phyloP scores from a whole-genome alignment of 352 stramenopile genomes.

The Pythium insidiosum region DNA sequence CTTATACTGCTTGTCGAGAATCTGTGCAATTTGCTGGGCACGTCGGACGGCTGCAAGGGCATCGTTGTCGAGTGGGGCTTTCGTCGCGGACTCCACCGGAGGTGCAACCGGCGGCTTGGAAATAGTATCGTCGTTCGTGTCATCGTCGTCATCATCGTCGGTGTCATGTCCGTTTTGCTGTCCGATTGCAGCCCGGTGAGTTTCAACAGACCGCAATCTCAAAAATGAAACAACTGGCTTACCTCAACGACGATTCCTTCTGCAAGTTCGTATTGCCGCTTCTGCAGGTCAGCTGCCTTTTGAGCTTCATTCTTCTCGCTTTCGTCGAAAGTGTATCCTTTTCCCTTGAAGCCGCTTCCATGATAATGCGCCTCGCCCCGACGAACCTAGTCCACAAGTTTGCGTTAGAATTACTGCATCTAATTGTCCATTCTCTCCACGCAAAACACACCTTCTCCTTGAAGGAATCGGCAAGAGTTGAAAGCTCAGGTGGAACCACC shows the following conservation, averaged over 20 bases:
- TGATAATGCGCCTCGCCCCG: constrained; percentile 94
- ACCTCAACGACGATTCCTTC: constrained; percentile 77
- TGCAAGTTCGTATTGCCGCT: constrained; percentile 84
- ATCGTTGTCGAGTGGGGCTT: constrained; percentile 33
- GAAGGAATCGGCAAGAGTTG: constrained; percentile 90
- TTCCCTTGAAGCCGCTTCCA: constrained; percentile 95
- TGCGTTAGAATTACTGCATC: too few species aligned
- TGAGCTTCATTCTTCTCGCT: constrained; percentile 96
- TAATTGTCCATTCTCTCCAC: too few species aligned
- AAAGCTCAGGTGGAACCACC: constrained; percentile 77
- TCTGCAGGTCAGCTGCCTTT: constrained; percentile 88
- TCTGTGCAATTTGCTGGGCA: constrained; percentile 81
- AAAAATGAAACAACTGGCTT: constrained; percentile 5
- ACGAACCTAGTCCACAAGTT: not conserved
- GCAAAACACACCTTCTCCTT: constrained; percentile 90
- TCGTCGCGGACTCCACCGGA: constrained; percentile 5
- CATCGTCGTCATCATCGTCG: constrained; percentile 43
- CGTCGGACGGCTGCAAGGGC: constrained; percentile 70
- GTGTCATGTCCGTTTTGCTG: constrained; percentile 32
- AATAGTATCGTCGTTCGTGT: constrained; percentile 26
- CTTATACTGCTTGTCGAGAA: constrained; percentile 75
- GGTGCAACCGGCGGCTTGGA: not conserved
- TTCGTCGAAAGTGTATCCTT: constrained; percentile 98
- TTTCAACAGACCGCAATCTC: too few species aligned
- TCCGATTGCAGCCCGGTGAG: too few species aligned